Evolutionary conservation across 306 rosid genomes (phyloP).

Genomic region (Aeschynomene evenia): DNA sequence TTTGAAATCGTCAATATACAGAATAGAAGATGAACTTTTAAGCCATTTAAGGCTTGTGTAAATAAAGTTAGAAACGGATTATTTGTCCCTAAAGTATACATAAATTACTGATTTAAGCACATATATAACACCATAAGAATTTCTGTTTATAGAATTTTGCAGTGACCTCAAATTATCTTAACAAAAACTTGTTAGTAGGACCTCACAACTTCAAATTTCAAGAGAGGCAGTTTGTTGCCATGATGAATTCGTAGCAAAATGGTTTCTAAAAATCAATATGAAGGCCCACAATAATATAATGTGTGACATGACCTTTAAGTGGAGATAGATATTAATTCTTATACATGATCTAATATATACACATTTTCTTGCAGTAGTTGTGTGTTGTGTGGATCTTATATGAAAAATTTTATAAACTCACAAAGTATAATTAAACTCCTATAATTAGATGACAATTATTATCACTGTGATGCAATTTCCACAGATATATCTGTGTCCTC

Average conservation of each 20-base stretch:
- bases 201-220: not conserved
- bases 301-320: not conserved
- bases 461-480: slow-evolving; percentile 3
- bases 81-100: not conserved
- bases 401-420: not conserved
- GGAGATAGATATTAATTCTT: not conserved
- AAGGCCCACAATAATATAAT: slow-evolving; percentile 14
- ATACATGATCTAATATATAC: not conserved
- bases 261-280: slow-evolving; percentile 16
- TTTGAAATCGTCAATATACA: not conserved
- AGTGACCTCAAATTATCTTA: not conserved
- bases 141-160: not conserved
- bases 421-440: not conserved
- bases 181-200: not conserved
- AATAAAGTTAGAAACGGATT: not conserved
- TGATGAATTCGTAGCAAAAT: not conserved
- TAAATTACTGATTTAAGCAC: not conserved
- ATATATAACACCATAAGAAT: not conserved
- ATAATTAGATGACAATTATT: not conserved
- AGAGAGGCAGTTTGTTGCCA: not conserved
- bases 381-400: not conserved
- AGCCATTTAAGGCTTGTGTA: not conserved
- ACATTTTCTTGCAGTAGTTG: not conserved
- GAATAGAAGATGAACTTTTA: too few relatives aligned
- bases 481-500: slow-evolving; percentile 24